Conservation (phyloP, 1,284 basidiomycete genomes). For the Cutaneotrichosporon spelunceum region DNA sequence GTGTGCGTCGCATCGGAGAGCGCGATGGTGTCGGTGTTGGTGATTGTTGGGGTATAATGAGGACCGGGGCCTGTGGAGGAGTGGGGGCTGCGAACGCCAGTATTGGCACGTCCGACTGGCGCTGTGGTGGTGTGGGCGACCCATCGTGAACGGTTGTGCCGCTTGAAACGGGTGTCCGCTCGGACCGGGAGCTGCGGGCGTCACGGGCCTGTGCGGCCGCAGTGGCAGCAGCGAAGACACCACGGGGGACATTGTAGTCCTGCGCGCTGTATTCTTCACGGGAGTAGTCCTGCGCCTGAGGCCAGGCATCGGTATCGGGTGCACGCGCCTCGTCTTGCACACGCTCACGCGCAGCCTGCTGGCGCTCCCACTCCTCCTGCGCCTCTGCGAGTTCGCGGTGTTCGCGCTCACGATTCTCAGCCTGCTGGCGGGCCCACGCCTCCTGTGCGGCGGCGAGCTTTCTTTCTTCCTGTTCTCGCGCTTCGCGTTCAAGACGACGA, state of each 20-base stretch:
- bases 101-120: background rate
- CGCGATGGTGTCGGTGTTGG: background rate
- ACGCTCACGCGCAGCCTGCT: background rate
- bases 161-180: background rate
- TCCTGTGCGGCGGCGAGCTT: constrained; percentile 9
- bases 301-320: background rate
- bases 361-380: constrained; percentile 1
- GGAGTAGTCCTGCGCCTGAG: background rate
- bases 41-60: background rate
- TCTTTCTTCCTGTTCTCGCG: background rate
- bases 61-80: background rate
- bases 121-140: background rate
- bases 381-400: constrained; percentile 9
- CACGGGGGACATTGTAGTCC: constrained; percentile 4
- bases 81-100: background rate
- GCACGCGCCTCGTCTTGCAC: background rate
- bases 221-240: constrained; percentile 10
- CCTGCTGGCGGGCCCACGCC: constrained; percentile 6
- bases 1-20: background rate
- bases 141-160: background rate
- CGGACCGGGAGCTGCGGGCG: background rate
- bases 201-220: constrained; percentile 9
- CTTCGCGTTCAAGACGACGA: constrained; percentile 17
- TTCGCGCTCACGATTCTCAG: background rate
- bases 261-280: background rate